Evolutionary conservation across 129 eudicot genomes (phyloP).

Genomic region (Apium graveolens): DNA sequence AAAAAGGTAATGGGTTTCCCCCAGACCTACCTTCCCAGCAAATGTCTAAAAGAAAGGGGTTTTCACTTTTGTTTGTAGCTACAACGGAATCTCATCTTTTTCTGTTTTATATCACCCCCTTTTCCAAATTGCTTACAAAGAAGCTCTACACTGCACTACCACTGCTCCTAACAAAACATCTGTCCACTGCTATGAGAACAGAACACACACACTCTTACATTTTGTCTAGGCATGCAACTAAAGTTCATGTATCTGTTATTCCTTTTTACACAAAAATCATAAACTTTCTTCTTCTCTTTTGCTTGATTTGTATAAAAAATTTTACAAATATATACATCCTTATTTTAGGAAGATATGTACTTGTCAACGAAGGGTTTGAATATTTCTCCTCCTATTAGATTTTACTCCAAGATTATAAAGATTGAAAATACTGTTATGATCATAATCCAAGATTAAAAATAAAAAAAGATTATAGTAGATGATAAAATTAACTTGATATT

Average conservation of each 20-base stretch:
- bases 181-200: neutral
- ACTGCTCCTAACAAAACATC: neutral
- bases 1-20: neutral
- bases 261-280: too few relatives aligned
- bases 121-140: neutral
- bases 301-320: too few relatives aligned
- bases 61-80: conserved; percentile 1
- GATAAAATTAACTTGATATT: too few relatives aligned
- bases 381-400: too few relatives aligned
- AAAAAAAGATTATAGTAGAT: too few relatives aligned
- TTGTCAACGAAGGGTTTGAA: too few relatives aligned
- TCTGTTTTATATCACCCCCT: neutral
- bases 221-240: neutral
- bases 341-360: too few relatives aligned
- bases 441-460: too few relatives aligned
- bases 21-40: conserved; percentile 7
- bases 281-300: too few relatives aligned
- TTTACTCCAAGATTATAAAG: too few relatives aligned
- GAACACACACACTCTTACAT: neutral
- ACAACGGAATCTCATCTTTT: conserved; percentile 8
- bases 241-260: neutral
- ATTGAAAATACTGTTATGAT: too few relatives aligned
- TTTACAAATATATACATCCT: too few relatives aligned
- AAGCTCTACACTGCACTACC: neutral
- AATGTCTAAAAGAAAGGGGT: neutral